These are phyloP conservation scores for Pythium phragmitis DNA, from an alignment of 352 stramenopile species.

Conservation along the genomic window DNA sequence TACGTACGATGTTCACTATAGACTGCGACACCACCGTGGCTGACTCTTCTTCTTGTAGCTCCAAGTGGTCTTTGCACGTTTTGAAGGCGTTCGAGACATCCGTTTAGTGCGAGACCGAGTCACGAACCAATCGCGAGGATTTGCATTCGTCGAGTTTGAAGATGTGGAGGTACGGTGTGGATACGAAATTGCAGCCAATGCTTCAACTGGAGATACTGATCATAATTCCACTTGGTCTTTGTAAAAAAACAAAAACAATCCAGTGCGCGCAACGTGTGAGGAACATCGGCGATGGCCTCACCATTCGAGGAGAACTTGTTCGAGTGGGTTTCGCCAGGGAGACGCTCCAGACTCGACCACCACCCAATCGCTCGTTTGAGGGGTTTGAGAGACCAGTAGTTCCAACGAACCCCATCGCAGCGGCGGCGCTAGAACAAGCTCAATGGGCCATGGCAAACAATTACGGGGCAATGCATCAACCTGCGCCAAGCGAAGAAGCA, in stretches of 20 bases:
- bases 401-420: conserved; percentile 45
- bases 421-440: conserved; percentile 71
- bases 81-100: conserved; percentile 66
- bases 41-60: conserved; percentile 39
- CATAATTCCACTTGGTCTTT: not conserved
- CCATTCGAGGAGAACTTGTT: conserved; percentile 26
- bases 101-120: conserved; percentile 69
- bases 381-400: conserved; percentile 4
- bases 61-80: conserved; percentile 67
- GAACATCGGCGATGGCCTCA: not conserved
- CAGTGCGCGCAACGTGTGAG: conserved; percentile 12
- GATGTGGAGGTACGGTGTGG: conserved; percentile 46
- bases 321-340: conserved; percentile 66
- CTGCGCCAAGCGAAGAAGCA: not conserved
- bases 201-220: not conserved
- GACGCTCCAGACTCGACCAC: conserved; percentile 20
- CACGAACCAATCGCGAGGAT: conserved; percentile 66
- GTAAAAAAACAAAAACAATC: not conserved
- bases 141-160: conserved; percentile 79
- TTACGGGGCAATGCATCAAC: conserved; percentile 32
- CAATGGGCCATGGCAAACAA: conserved; percentile 79
- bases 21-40: not conserved
- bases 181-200: not conserved
- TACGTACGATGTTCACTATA: not conserved
- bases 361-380: conserved; percentile 2